Percentiles rank a stretch among this genome's conserved stretches.
These are phyloP conservation scores for Isabelozyma heimii DNA, from an alignment of 805 yeast species.

Conservation along the genomic window DNA sequence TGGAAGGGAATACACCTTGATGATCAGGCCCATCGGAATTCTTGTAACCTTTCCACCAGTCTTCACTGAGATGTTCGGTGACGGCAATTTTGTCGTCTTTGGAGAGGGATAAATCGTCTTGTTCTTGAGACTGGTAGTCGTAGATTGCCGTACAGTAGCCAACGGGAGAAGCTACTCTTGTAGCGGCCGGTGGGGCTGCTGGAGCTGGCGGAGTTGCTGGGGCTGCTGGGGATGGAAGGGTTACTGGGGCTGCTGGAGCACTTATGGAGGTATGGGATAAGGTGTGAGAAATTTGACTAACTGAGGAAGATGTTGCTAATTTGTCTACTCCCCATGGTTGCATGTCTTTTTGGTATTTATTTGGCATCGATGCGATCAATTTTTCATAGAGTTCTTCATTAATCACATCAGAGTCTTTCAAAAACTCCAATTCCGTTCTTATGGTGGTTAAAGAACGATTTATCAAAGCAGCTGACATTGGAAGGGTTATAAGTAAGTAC, in stretches of 20 bases:
- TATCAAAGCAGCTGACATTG: constrained; percentile 54
- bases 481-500: neutral
- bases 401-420: constrained; percentile 72
- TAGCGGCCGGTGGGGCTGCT: constrained; percentile 12
- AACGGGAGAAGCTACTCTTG: constrained; percentile 22
- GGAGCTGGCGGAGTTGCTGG: constrained; percentile 7
- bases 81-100: constrained; percentile 72
- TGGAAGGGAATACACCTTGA: constrained; percentile 86
- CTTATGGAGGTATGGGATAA: constrained; percentile 8
- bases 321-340: constrained; percentile 45
- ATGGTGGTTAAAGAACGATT: constrained; percentile 78
- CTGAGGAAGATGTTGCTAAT: constrained; percentile 7
- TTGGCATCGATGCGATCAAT: constrained; percentile 53
- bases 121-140: constrained; percentile 70
- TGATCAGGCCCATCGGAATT: constrained; percentile 34
- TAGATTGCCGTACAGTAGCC: constrained; percentile 64
- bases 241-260: constrained; percentile 5
- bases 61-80: constrained; percentile 68
- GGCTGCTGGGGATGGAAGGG: constrained; percentile 7
- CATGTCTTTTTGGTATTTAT: constrained; percentile 50
- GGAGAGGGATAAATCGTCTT: constrained; percentile 64
- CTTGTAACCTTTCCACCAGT: constrained; percentile 86
- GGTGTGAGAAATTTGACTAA: constrained; percentile 3
- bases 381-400: constrained; percentile 52
- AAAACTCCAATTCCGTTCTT: constrained; percentile 76